Base-by-base conservation (phyloP, 306 rosid genomes). In the Casuarina equisetifolia region DNA sequence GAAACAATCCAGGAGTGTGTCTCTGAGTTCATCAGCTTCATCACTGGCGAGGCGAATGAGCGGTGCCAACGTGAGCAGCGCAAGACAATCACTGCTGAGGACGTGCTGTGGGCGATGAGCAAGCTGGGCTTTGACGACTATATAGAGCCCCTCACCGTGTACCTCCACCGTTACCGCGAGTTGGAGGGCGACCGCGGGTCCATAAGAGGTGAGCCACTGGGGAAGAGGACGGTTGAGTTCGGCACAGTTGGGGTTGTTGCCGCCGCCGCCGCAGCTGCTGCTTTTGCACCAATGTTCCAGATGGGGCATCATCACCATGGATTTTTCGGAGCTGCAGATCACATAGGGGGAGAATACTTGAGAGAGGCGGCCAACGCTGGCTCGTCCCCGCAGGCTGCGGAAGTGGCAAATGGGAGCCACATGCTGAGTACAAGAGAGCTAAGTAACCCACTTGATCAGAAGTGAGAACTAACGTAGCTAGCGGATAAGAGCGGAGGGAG, bases 61-160 rank as follows among this genome's bases (percentile, higher is more conserved):
- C 88, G 96, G 12, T 94, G 98, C 84, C 96, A 92, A 64, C 80
- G 89, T 25, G 98, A 94, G 86, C 92, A 94, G 46, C 82, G 98
- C 6, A 94, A 88, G 90, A 94, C 96, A 1, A 89, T 94, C 48
- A 94, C 96, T 0, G 96, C 92, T 0, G 98, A 94, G 53, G 98
- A 94, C 57, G 96, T 94, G 7, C 88, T 85, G 1, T 94, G 98
- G 98, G 98, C 96, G 1, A 90, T 94, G 97, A 87, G 93, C 81
- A 88, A 89, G 86, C 88, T 88, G 1, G 98, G 98, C 0, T 92
- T 94, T 57, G 98, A 94, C 36, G 96, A 94, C 76, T 94, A 92
- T 90, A 88, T 91, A 0, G 94, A 94, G 54, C 89, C 94, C 0
- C 81, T 89, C 44, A 85, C 93, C 0, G 75, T 89, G 68, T 92